These are phyloP conservation scores for Naegleria lovaniensis DNA, from an alignment of 208 protist genomes.

Conservation along the genomic window DNA sequence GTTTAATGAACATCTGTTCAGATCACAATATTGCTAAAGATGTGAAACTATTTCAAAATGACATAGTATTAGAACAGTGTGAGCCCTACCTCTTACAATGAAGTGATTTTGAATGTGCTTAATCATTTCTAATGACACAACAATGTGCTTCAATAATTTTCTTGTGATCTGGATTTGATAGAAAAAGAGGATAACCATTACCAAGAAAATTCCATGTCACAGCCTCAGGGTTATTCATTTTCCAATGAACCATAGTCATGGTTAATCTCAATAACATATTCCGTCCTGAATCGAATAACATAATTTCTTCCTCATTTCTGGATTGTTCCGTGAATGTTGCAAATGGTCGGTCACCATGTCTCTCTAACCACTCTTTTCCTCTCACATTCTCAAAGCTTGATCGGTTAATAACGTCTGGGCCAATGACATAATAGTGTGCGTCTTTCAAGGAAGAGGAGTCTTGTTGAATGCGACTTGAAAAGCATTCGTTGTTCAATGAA, in stretches of 20 bases:
- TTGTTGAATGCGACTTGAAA: not conserved
- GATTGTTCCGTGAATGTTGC: not conserved
- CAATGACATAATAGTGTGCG: not conserved
- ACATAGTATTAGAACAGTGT: too few relatives aligned
- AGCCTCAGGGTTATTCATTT: not conserved
- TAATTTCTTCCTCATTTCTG: not conserved
- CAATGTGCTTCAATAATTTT: not conserved
- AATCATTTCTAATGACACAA: not conserved
- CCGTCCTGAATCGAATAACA: not conserved
- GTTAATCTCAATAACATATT: not conserved
- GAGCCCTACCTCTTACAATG: too few relatives aligned
- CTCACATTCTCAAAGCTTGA: not conserved
- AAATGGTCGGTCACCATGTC: not conserved
- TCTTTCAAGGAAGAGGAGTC: not conserved
- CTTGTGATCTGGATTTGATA: not conserved
- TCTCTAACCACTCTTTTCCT: not conserved
- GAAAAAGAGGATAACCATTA: not conserved
- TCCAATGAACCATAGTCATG: not conserved
- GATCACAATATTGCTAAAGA: too few relatives aligned
- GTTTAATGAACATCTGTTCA: too few relatives aligned
- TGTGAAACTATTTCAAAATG: too few relatives aligned
- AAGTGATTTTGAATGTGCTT: too few relatives aligned
- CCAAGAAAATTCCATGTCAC: not conserved
- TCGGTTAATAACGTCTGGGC: not conserved
- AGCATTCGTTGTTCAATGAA: too few relatives aligned